phyloP scores from a whole-genome alignment of 768 basidiomycete genomes.

The Rhizopogon roseolus region DNA sequence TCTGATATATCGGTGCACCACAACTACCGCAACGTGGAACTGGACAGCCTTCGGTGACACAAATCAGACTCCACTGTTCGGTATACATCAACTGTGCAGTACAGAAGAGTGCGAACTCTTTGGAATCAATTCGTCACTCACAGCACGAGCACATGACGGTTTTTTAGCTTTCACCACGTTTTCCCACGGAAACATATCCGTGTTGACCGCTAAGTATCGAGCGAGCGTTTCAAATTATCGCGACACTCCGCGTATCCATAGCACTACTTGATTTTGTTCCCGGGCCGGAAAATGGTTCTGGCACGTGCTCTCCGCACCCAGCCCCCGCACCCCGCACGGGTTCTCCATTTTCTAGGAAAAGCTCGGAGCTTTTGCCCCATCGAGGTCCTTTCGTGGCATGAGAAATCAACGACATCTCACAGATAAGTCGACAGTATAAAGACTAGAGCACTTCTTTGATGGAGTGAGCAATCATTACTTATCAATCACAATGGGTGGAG shows the following conservation, averaged over 20 bases:
- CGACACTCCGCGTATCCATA: too few species aligned
- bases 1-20: neutral
- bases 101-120: neutral
- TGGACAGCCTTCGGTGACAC: too few species aligned
- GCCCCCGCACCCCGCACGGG: neutral
- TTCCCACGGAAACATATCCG: too few species aligned
- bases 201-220: too few species aligned
- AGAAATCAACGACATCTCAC: neutral
- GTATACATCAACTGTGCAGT: neutral
- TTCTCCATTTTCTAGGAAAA: neutral
- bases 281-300: neutral
- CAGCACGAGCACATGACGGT: too few species aligned
- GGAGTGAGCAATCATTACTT: neutral
- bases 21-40: too few species aligned
- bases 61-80: too few species aligned
- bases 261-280: neutral
- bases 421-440: neutral
- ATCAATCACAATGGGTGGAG: slow-evolving; percentile 38
- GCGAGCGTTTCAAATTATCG: too few species aligned
- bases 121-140: too few species aligned
- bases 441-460: neutral
- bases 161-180: too few species aligned
- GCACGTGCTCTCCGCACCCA: too few species aligned
- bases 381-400: neutral
- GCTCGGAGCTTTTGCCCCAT: neutral